Evolutionary conservation across 2,329 filamentous ascomycete species (phyloP).

Genomic region (Tolypocladium ovalisporum): DNA sequence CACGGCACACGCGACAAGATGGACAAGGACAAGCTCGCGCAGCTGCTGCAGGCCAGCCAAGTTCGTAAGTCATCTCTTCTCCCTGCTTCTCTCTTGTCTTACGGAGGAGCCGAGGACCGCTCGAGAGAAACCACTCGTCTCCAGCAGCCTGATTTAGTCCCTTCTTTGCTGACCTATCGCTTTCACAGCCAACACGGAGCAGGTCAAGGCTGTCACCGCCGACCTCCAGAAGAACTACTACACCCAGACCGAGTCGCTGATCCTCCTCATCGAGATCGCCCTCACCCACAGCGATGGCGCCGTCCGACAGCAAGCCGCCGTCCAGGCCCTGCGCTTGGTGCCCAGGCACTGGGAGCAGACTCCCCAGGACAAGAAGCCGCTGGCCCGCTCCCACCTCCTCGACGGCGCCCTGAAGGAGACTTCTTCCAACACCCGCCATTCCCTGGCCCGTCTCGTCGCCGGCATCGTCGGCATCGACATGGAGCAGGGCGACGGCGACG

Average conservation of each 20-base stretch:
- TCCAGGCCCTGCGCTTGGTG: constrained; percentile 77
- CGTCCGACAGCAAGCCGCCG: constrained; percentile 80
- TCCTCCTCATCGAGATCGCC: constrained; percentile 79
- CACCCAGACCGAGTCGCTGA: constrained; percentile 70
- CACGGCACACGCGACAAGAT: constrained; percentile 16
- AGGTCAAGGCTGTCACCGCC: constrained; percentile 81
- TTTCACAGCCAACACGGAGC: constrained; percentile 67
- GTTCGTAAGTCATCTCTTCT: constrained; percentile 53
- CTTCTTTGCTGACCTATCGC: constrained; percentile 2
- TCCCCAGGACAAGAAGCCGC: constrained; percentile 62
- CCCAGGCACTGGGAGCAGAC: constrained; percentile 77
- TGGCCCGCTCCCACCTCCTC: constrained; percentile 73
- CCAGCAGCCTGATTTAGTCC: neutral
- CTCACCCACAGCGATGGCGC: constrained; percentile 63
- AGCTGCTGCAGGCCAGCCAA: constrained; percentile 78
- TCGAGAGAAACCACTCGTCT: too few relatives aligned
- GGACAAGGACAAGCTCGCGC: constrained; percentile 62
- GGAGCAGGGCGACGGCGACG: constrained; percentile 60
- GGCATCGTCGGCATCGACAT: constrained; percentile 80
- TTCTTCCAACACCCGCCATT: constrained; percentile 68
- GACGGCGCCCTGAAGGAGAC: constrained; percentile 75
- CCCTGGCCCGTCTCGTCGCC: constrained; percentile 77
- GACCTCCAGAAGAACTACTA: constrained; percentile 92
- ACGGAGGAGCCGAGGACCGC: too few relatives aligned
- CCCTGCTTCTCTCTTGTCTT: neutral